Evolutionary conservation across 495 filamentous ascomycete species (phyloP).

Genomic region (Talaromyces thailandensis): DNA sequence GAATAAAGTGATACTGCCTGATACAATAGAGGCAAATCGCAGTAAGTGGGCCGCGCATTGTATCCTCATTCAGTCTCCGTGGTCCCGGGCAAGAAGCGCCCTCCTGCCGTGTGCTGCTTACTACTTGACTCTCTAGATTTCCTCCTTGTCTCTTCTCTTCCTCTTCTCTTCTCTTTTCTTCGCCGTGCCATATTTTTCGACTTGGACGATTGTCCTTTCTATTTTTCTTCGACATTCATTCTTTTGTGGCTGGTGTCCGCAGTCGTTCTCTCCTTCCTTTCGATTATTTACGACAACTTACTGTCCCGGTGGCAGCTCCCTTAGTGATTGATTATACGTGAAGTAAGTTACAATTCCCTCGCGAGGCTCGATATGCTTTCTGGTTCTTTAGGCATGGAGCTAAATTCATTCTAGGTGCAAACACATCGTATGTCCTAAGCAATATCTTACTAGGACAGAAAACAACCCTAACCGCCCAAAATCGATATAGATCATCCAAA

Average conservation of each 20-base stretch:
- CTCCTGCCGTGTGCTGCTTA: background rate
- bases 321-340: background rate
- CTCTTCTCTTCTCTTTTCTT: background rate
- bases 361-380: too few species aligned
- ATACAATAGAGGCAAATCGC: background rate
- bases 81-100: background rate
- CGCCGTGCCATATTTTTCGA: background rate
- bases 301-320: background rate
- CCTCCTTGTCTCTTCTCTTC: background rate
- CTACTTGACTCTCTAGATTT: background rate
- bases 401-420: background rate
- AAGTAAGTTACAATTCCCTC: background rate
- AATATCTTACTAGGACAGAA: background rate
- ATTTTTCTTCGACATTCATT: background rate
- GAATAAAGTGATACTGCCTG: background rate
- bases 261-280: slow-evolving; percentile 1
- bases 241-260: slow-evolving; percentile 4
- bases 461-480: background rate
- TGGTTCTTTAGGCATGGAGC: background rate
- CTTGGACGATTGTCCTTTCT: background rate
- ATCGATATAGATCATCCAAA: background rate
- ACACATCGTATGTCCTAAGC: background rate
- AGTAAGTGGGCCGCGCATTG: background rate
- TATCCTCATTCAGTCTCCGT: background rate
- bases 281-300: background rate